phyloP scores from a whole-genome alignment of 2,329 filamentous ascomycete genomes.

The Knoxdaviesia proteae region DNA sequence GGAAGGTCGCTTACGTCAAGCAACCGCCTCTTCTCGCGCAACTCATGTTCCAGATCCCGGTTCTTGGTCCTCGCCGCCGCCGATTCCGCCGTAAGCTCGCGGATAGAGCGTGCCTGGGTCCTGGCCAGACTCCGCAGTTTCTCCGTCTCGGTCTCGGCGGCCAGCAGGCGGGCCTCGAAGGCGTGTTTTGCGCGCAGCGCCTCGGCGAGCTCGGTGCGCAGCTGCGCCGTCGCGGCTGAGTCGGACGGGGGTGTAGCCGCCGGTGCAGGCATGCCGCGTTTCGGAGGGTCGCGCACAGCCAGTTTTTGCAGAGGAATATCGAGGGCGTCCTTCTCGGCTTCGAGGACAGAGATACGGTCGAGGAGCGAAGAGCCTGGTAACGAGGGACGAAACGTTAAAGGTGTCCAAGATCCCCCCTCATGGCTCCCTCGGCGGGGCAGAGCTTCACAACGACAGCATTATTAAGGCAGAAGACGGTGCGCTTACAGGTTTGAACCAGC shows the following conservation, averaged over 20 bases:
- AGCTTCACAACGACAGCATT: not conserved
- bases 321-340: slow-evolving; percentile 31
- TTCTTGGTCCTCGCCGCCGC: slow-evolving; percentile 42
- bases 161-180: slow-evolving; percentile 41
- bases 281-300: slow-evolving; percentile 5
- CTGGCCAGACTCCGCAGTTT: slow-evolving; percentile 37
- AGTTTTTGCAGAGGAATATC: slow-evolving; percentile 8
- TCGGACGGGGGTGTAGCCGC: slow-evolving; percentile 16
- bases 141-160: slow-evolving; percentile 41
- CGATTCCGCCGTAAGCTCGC: slow-evolving; percentile 40
- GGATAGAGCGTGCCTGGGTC: slow-evolving; percentile 39
- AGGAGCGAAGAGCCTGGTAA: slow-evolving; percentile 39
- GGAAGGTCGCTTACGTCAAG: slow-evolving; percentile 34
- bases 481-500: slow-evolving; percentile 61
- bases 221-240: slow-evolving; percentile 33
- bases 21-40: slow-evolving; percentile 64
- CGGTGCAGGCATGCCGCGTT: slow-evolving; percentile 1
- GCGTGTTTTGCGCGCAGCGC: slow-evolving; percentile 55
- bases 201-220: slow-evolving; percentile 30
- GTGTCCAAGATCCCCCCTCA: too few relatives aligned
- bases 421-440: not conserved
- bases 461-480: not conserved
- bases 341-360: slow-evolving; percentile 43
- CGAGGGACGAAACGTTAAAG: not conserved
- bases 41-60: slow-evolving; percentile 67